Conservation (phyloP, 1,284 basidiomycete species). For the Trichosporon ovoides region DNA sequence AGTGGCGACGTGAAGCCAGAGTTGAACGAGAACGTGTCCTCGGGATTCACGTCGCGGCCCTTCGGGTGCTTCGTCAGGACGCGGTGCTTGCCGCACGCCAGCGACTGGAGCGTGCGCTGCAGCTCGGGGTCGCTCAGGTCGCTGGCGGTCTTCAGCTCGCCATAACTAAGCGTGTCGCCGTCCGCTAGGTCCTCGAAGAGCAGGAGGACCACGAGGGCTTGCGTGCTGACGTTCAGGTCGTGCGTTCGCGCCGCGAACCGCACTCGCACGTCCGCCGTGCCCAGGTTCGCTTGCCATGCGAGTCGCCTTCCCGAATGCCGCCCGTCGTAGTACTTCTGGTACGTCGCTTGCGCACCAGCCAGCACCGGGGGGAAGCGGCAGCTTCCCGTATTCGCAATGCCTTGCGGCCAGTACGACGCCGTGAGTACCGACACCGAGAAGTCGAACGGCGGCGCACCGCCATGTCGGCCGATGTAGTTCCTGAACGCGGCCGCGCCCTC, state of each 20-base stretch:
- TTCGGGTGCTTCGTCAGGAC: constrained; percentile 87
- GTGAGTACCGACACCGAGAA: constrained; percentile 85
- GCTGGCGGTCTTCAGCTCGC: constrained; percentile 57
- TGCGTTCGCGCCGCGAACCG: constrained; percentile 74
- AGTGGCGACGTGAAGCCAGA: constrained; percentile 69
- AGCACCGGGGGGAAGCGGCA: constrained; percentile 67
- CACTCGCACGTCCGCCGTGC: constrained; percentile 83
- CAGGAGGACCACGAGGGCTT: constrained; percentile 79
- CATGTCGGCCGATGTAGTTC: constrained; percentile 30
- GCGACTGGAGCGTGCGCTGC: constrained; percentile 84
- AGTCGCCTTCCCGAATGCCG: constrained; percentile 84
- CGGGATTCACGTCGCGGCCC: constrained; percentile 68
- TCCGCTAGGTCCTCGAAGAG: constrained; percentile 73
- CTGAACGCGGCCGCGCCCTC: constrained; percentile 75
- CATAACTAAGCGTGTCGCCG: constrained; percentile 57
- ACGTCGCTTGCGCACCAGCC: constrained; percentile 63
- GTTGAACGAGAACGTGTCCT: constrained; percentile 89
- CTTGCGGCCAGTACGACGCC: constrained; percentile 82
- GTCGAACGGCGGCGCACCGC: constrained; percentile 62
- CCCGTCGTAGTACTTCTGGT: constrained; percentile 84
- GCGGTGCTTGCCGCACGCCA: constrained; percentile 96
- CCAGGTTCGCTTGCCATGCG: constrained; percentile 90
- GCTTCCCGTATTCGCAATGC: constrained; percentile 55
- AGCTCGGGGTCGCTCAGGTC: constrained; percentile 72
- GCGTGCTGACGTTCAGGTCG: constrained; percentile 90